Conservation (phyloP, 495 filamentous ascomycete genomes). For the Podospora conica region DNA sequence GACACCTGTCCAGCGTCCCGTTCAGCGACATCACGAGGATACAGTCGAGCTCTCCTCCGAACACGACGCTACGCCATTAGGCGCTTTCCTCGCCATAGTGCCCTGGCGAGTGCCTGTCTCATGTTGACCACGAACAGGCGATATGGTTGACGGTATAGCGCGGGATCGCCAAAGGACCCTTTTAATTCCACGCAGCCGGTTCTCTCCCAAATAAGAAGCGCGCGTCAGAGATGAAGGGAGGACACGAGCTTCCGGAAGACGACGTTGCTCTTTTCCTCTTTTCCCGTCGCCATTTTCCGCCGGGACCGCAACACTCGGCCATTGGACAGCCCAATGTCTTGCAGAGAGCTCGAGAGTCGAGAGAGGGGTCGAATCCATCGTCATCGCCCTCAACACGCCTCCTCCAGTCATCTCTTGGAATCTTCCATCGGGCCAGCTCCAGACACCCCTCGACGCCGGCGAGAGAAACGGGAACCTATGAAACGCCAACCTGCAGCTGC, state of each 20-base stretch:
- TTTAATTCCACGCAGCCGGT: conserved; percentile 4
- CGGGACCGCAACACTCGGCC: background rate
- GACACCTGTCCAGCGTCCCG: too few relatives aligned
- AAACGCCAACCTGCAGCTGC: background rate
- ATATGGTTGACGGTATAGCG: background rate
- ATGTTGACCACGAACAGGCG: background rate
- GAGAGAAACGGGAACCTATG: background rate
- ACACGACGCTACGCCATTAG: background rate
- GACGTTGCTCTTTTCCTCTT: background rate
- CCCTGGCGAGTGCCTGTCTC: conserved; percentile 7
- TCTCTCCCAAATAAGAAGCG: conserved; percentile 5
- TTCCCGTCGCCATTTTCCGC: background rate
- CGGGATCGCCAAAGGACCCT: conserved; percentile 4
- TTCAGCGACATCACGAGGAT: background rate
- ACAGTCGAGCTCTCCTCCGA: too few relatives aligned
- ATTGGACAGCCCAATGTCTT: background rate
- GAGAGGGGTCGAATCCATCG: background rate
- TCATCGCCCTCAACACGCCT: background rate
- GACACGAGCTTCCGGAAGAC: background rate
- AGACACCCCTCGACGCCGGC: background rate
- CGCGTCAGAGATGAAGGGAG: background rate
- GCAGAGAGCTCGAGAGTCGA: too few relatives aligned
- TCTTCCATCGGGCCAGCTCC: background rate
- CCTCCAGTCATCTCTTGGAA: background rate
- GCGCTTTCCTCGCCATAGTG: conserved; percentile 10